Percentiles rank a stretch among this genome's conserved stretches.
phyloP scores from a whole-genome alignment of 2,329 filamentous ascomycete genomes.

The Dryadomyces sulphureus region DNA sequence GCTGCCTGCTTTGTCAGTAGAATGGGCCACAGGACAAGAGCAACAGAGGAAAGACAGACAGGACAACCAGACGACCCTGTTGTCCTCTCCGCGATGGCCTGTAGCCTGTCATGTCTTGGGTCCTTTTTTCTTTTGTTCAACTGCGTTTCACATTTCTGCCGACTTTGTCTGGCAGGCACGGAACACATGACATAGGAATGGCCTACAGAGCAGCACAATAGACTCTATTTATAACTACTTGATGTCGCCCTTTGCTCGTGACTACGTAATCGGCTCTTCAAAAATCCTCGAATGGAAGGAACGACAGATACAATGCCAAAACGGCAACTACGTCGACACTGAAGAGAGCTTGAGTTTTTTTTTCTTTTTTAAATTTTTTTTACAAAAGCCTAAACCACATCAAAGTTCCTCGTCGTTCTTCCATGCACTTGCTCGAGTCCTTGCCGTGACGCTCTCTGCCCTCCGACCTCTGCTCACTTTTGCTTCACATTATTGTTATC shows the following conservation, averaged over 20 bases:
- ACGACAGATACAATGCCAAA: not conserved
- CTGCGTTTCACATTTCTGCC: not conserved
- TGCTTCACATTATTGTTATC: not conserved
- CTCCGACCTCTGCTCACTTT: not conserved
- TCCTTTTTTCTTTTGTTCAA: not conserved
- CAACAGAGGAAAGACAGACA: not conserved
- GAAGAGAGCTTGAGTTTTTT: not conserved
- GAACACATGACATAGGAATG: constrained; percentile 2
- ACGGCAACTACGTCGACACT: not conserved
- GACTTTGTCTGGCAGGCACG: not conserved
- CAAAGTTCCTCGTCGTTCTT: not conserved
- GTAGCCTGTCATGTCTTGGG: not conserved
- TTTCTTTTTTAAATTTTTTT: no score
- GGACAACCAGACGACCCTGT: not conserved
- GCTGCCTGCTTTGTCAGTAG: not conserved
- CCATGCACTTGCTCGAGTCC: not conserved
- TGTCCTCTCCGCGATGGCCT: not conserved
- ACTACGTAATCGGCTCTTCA: not conserved
- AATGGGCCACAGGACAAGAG: not conserved
- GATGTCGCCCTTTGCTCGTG: not conserved
- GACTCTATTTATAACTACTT: not conserved
- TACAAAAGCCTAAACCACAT: not conserved
- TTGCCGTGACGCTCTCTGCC: not conserved
- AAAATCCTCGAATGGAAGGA: no score
- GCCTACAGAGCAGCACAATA: not conserved